Evolutionary conservation across 208 protist species (phyloP).

Genomic region (Lotmaria passim): DNA sequence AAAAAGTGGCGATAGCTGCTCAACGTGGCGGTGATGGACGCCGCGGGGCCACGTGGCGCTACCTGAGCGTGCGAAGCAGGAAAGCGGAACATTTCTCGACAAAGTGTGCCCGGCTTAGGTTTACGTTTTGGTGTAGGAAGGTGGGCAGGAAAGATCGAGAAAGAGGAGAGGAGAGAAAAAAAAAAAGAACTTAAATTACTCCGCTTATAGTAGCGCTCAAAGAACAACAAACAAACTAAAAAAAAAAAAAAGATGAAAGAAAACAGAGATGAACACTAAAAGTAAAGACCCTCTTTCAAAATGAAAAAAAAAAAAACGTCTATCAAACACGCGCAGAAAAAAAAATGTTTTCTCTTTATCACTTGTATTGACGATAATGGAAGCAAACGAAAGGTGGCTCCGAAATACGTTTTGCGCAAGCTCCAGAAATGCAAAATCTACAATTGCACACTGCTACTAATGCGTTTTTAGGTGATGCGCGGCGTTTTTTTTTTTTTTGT

Average conservation of each 20-base stretch:
- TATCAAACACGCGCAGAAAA: too few relatives aligned
- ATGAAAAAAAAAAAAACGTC: too few relatives aligned
- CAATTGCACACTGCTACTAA: too few relatives aligned
- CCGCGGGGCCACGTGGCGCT: not conserved
- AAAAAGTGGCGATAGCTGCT: not conserved
- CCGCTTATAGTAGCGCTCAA: not conserved
- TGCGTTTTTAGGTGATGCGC: too few relatives aligned
- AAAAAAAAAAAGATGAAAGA: not conserved
- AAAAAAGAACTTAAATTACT: not conserved
- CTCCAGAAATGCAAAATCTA: too few relatives aligned
- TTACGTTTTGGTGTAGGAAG: not conserved
- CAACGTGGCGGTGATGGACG: not conserved
- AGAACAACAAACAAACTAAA: not conserved
- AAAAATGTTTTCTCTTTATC: too few relatives aligned
- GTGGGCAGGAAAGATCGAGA: slow-evolving; percentile 1
- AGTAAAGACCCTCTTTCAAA: too few relatives aligned
- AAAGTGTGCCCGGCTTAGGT: not conserved
- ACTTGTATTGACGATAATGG: too few relatives aligned
- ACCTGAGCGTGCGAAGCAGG: not conserved
- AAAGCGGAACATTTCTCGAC: slow-evolving; percentile 6
- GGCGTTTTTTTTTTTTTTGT: too few relatives aligned
- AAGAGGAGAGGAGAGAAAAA: slow-evolving; percentile 2
- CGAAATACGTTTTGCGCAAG: too few relatives aligned
- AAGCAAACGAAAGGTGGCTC: too few relatives aligned
- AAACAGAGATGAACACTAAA: too few relatives aligned